phyloP scores from a whole-genome alignment of 1,139 yeast species.

The Scheffersomyces stambukii region DNA sequence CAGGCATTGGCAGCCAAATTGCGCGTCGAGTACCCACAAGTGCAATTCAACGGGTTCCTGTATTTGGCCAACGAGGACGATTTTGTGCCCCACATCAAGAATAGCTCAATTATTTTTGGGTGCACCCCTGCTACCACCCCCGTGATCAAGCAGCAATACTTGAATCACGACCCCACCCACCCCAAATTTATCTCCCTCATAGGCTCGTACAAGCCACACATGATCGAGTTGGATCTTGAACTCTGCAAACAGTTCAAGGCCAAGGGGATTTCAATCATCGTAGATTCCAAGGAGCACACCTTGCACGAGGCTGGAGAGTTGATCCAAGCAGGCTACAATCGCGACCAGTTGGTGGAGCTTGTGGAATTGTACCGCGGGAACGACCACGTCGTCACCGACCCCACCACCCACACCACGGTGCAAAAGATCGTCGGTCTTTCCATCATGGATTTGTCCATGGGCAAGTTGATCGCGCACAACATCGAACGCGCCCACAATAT shows the following conservation, averaged over 20 bases:
- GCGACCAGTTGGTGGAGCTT: slow-evolving; percentile 40
- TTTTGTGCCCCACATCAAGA: slow-evolving; percentile 16
- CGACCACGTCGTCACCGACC: slow-evolving; percentile 7
- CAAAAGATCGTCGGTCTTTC: slow-evolving; percentile 58
- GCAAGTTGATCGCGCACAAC: slow-evolving; percentile 18
- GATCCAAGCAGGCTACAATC: slow-evolving; percentile 38
- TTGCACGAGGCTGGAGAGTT: slow-evolving; percentile 64
- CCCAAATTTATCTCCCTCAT: slow-evolving; percentile 53
- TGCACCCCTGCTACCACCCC: slow-evolving; percentile 57
- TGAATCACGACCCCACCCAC: slow-evolving; percentile 24
- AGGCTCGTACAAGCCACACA: slow-evolving; percentile 67
- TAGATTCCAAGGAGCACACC: slow-evolving; percentile 57
- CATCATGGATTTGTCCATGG: slow-evolving; percentile 57
- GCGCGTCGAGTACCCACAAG: slow-evolving; percentile 17
- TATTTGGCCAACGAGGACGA: slow-evolving; percentile 13
- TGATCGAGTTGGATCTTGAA: slow-evolving; percentile 57
- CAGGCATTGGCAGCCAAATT: slow-evolving; percentile 22
- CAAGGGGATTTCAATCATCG: slow-evolving; percentile 36
- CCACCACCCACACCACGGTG: slow-evolving; percentile 28
- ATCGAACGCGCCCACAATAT: slow-evolving; percentile 11
- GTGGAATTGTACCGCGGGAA: slow-evolving; percentile 25
- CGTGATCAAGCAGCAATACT: slow-evolving; percentile 29
- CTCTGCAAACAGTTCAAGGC: slow-evolving; percentile 24
- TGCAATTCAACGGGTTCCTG: slow-evolving; percentile 19
- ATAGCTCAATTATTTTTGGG: slow-evolving; percentile 48